Percentiles rank a stretch among this genome's conserved stretches.
These are phyloP conservation scores for Heracleum sosnowskyi DNA, from an alignment of 129 eudicot genomes.

Conservation along the genomic window DNA sequence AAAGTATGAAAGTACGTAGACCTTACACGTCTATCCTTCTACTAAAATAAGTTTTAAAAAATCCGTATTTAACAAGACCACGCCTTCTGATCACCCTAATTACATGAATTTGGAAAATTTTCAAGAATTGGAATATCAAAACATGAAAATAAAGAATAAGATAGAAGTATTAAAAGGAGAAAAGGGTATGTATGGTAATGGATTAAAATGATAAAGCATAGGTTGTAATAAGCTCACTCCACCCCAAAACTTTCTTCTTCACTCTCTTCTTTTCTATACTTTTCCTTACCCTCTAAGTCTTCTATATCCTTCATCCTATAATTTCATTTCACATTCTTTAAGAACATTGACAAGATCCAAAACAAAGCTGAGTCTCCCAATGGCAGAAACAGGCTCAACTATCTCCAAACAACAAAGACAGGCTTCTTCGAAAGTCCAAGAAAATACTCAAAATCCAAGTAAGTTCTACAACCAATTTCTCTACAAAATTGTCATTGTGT, in stretches of 20 bases:
- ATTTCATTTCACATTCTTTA: slow-evolving; percentile 14
- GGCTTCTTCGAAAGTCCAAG: slow-evolving; percentile 18
- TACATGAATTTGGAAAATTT: not conserved
- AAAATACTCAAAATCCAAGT: slow-evolving; percentile 39
- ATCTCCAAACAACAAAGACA: slow-evolving; percentile 22
- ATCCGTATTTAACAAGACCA: not conserved
- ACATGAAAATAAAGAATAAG: not conserved
- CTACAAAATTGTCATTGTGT: slow-evolving; percentile 48
- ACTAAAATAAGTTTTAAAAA: not conserved
- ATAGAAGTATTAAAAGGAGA: not conserved
- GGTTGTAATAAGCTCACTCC: slow-evolving; percentile 32
- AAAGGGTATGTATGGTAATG: slow-evolving; percentile 9
- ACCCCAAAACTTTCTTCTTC: slow-evolving; percentile 37
- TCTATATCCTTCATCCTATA: slow-evolving; percentile 28
- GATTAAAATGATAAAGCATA: slow-evolving; percentile 16
- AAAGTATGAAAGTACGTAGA: too few relatives aligned
- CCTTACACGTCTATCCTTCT: not conserved
- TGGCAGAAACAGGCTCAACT: slow-evolving; percentile 45
- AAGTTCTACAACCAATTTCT: slow-evolving; percentile 57
- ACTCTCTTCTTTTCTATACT: slow-evolving; percentile 22
- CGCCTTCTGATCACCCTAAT: not conserved
- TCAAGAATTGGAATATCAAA: not conserved
- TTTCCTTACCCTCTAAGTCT: slow-evolving; percentile 47
- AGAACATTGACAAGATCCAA: slow-evolving; percentile 12
- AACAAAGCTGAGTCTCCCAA: slow-evolving; percentile 25